Evolutionary conservation across 2,329 filamentous ascomycete genomes (phyloP), one percentile per base, ranked within the genome.

Genomic region (Penicillium hesseltinei): DNA sequence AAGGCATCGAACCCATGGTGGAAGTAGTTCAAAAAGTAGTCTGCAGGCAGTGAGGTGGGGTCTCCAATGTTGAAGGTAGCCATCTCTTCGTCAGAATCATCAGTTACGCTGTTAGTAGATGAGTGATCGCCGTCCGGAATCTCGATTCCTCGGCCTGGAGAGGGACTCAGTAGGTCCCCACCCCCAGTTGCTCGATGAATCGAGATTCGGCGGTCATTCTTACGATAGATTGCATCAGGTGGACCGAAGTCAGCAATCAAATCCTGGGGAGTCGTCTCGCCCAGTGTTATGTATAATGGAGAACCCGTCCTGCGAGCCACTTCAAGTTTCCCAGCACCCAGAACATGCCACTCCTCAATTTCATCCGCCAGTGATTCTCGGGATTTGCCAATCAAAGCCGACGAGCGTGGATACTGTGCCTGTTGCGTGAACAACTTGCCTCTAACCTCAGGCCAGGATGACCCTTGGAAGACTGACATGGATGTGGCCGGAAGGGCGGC

Each of bases 11-110:
- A 95, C 2, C 94, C 94, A 61, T 96, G 88, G 63, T 93, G 89
- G 71, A 97, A 99, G 73, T 99, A 99, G 73, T 97, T 97, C 76
- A 94, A 97, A 72, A 97, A 99, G 63, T 88, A 92, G 66, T 84
- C 81, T 8, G 76, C 71, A 3, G 75, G 71, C n/a, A 76, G 61
- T 7, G 71, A 72, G 6, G 73, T 71, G 38, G 80, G 76, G 71
- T 95, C 91, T 4, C 86, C 83, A 1, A 86, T 84, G 4, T 75
- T 86, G 64, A 71, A 81, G 78, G 62, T 80, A 31, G 75, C 73
- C 51, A 71, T 62, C 31, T 90, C 88, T 23, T 82, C 80, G 56
- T 86, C 84, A 2, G 86, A 85, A 55, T 86, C 85, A 68, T 91
- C 89, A 1, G 87, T 89, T 29, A 83, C 83, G 1, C 87, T 88